A percentile compares a stretch with the other conserved stretches of the same genome.
Evolutionary conservation across 2,329 filamentous ascomycete species (phyloP).

Genomic region (Bertia moriformis): DNA sequence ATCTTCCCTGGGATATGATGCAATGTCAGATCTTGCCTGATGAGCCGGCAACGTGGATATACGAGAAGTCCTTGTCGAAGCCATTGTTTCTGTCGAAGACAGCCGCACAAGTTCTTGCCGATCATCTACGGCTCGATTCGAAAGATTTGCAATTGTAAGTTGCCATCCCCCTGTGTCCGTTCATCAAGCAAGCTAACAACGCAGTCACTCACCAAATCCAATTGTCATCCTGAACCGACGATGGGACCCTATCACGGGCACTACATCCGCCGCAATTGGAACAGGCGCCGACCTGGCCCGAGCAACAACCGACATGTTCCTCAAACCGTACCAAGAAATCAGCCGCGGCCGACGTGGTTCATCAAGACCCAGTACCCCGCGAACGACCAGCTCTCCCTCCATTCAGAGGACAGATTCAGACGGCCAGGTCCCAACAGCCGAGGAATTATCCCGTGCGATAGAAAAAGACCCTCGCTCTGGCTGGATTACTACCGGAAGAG

Average conservation of each 20-base stretch:
- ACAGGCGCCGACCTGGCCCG: conserved; percentile 2
- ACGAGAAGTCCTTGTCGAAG: conserved; percentile 21
- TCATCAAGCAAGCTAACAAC: conserved; percentile 37
- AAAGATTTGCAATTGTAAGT: conserved; percentile 25
- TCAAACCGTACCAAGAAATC: conserved; percentile 2
- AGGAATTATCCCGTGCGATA: neutral
- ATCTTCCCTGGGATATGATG: conserved; percentile 17
- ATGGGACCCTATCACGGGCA: conserved; percentile 16
- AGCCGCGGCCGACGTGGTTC: neutral
- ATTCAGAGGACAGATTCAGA: neutral
- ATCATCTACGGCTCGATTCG: conserved; percentile 34
- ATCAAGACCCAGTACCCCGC: too few species aligned
- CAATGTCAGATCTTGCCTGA: conserved; percentile 22
- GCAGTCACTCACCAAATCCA: conserved; percentile 26
- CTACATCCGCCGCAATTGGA: conserved; percentile 6
- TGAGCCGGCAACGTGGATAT: conserved; percentile 33
- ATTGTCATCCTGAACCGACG: conserved; percentile 15
- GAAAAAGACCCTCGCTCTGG: neutral
- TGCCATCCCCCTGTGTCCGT: conserved; percentile 34
- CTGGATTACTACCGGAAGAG: neutral
- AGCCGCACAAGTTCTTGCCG: conserved; percentile 35
- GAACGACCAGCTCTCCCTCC: too few species aligned
- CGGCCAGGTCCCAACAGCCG: neutral
- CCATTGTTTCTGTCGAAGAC: conserved; percentile 30
- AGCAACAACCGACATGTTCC: conserved; percentile 4